A percentile compares a stretch with the other conserved stretches of the same genome.
Conservation (phyloP, 2,329 filamentous ascomycete species). For the Clonostachys rhizophaga region DNA sequence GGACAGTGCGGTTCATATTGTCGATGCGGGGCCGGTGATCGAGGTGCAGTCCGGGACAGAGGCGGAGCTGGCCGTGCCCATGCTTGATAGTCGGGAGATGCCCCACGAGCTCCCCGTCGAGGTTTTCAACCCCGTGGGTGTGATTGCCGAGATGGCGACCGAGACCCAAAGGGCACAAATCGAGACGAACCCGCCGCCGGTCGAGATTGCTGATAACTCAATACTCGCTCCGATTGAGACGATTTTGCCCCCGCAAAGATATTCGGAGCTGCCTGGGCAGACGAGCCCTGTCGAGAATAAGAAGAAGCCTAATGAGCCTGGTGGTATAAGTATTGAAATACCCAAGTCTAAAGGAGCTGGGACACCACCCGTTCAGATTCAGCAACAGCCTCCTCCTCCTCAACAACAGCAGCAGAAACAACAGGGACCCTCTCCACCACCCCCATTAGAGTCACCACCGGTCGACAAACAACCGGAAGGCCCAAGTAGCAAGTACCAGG, state of each 20-base stretch:
- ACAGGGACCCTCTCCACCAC: too few species aligned
- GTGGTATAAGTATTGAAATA: not conserved
- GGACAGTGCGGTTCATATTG: not conserved
- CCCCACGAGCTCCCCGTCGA: slow-evolving; percentile 22
- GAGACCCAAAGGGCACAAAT: slow-evolving; percentile 31
- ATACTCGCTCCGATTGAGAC: slow-evolving; percentile 28
- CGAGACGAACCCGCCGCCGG: slow-evolving; percentile 35
- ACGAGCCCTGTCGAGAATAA: not conserved
- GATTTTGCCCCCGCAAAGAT: not conserved
- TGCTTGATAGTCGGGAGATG: slow-evolving; percentile 26
- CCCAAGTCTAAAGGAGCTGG: not conserved
- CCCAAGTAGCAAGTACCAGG: too few species aligned
- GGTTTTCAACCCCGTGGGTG: slow-evolving; percentile 31
- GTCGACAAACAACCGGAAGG: too few species aligned
- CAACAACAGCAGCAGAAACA: too few species aligned
- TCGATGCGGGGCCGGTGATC: not conserved
- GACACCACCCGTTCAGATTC: too few species aligned
- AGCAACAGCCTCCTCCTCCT: too few species aligned
- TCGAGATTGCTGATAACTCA: slow-evolving; percentile 36
- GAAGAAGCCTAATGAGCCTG: not conserved
- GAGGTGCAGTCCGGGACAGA: not conserved
- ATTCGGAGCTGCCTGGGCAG: not conserved
- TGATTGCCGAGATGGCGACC: slow-evolving; percentile 42
- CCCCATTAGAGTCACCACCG: too few species aligned
- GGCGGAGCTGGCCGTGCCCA: slow-evolving; percentile 10